Conservation (phyloP, 2,329 filamentous ascomycete species). For the Neonectria faginata region DNA sequence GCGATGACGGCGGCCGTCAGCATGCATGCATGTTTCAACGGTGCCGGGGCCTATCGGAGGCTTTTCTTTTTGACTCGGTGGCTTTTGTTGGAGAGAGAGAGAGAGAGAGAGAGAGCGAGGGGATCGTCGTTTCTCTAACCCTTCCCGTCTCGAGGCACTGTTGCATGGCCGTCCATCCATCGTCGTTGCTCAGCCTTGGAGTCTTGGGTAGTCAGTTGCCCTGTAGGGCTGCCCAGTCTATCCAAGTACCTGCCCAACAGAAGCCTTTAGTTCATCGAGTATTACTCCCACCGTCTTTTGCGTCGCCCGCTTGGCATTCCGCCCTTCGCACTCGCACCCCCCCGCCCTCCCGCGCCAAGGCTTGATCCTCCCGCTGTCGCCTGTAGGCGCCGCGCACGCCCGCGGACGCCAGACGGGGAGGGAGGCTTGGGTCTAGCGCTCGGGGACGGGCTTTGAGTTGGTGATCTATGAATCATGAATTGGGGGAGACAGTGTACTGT, state of each 20-base stretch:
- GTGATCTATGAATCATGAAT: no score
- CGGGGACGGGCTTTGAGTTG: no score
- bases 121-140: background rate
- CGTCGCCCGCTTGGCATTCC: background rate
- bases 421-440: no score
- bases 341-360: conserved; percentile 3
- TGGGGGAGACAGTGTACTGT: no score
- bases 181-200: background rate
- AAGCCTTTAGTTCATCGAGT: background rate
- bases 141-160: background rate
- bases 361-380: conserved; percentile 20
- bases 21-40: background rate
- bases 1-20: background rate
- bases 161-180: background rate
- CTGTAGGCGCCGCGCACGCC: conserved; percentile 16
- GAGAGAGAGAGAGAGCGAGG: background rate
- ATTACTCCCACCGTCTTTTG: background rate
- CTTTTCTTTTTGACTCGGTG: background rate
- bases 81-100: background rate
- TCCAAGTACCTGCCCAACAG: background rate
- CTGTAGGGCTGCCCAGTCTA: no score
- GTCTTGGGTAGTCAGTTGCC: background rate
- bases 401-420: conserved; percentile 9
- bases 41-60: background rate
- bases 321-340: background rate